phyloP scores from a whole-genome alignment of 345 rosid species.

The Rubroshorea leprosula region DNA sequence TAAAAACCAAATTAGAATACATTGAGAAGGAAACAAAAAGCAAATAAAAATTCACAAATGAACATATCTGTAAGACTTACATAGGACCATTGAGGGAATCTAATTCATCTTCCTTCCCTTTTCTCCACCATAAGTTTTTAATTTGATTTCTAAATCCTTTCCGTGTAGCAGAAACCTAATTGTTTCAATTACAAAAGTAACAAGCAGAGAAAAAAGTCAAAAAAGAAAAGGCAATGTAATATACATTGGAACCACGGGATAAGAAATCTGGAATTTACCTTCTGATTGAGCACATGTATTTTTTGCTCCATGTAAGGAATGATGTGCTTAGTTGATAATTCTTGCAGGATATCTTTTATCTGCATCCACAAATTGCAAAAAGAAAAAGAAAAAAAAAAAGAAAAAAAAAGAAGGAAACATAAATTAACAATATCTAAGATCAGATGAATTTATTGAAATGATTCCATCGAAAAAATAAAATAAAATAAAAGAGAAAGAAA shows the following conservation, averaged over 20 bases:
- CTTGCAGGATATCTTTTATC: constrained; percentile 87
- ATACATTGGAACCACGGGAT: background rate
- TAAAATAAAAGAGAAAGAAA: no score
- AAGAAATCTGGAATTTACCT: constrained; percentile 35
- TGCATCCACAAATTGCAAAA: constrained; percentile 31
- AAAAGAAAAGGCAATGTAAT: no score
- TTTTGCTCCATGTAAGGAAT: constrained; percentile 98
- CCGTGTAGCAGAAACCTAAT: constrained; percentile 88
- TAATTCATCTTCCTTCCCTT: constrained; percentile 80
- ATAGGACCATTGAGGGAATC: constrained; percentile 62
- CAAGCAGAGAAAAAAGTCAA: constrained; percentile 19
- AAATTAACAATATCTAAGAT: constrained; percentile 9
- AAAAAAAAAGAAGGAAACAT: no score
- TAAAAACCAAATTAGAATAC: constrained; percentile 21
- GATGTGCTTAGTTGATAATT: constrained; percentile 76
- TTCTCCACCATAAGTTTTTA: constrained; percentile 98
- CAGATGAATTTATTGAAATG: constrained; percentile 3
- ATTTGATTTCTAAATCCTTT: constrained; percentile 94
- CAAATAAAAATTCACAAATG: constrained; percentile 11
- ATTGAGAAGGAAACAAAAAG: background rate
- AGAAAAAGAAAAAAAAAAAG: no score
- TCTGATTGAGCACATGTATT: constrained; percentile 83
- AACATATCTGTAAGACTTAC: constrained; percentile 39
- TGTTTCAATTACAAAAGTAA: background rate
- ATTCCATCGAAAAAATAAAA: no score